Evolutionary conservation across 495 filamentous ascomycete genomes (phyloP), one percentile per base, ranked within the genome.

Genomic region (Lasiosphaeria miniovina): DNA sequence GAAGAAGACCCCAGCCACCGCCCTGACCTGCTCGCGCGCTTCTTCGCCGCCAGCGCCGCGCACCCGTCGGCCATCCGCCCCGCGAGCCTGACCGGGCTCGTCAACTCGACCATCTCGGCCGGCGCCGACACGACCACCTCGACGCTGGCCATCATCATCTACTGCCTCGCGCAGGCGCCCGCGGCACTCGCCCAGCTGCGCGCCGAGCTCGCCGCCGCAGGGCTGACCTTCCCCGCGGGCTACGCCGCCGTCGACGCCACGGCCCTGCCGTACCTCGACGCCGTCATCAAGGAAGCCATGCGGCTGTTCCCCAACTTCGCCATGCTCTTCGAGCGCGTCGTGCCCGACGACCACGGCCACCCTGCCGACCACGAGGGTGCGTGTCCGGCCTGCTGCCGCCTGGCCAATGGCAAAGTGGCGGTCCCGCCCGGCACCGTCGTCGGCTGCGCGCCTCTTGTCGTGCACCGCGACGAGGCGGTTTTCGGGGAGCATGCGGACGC

Each of bases 261-360:
- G 24, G 24, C 24, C 24, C 46, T 87, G 36, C 77, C 77, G 14
- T 88, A 88, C 58, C 76, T 87, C 31, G 79, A 82, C 51, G 80
- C 85, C n/a, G 76, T 81, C 11, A 77, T 88, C 63, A 81, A 83
- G 60, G 86, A 89, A 64, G 70, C 75, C 0, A 78, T 87, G 71
- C 80, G 84, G 3, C 49, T 86, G 3, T 80, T 83, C 64, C 75
- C 84, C 0, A 69, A 79, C 4, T 66, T 74, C 8, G 74, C 77
- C 0, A 72, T 83, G 10, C 72, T 79, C 6, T 71, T 86, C 36
- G 83, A 85, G 63, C 79, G 83, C 10, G 66, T 82, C 34, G 79
- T 86, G 9, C 85, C 80, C 4, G 68, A 63, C 17, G 75, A 77
- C 33, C 84, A 83, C 4, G 73, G 75, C 17, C 70, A 74, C 6